Percentiles rank a stretch among this genome's conserved stretches.
These are phyloP conservation scores for Pisolithus microcarpus DNA, from an alignment of 768 basidiomycete species.

Conservation along the genomic window DNA sequence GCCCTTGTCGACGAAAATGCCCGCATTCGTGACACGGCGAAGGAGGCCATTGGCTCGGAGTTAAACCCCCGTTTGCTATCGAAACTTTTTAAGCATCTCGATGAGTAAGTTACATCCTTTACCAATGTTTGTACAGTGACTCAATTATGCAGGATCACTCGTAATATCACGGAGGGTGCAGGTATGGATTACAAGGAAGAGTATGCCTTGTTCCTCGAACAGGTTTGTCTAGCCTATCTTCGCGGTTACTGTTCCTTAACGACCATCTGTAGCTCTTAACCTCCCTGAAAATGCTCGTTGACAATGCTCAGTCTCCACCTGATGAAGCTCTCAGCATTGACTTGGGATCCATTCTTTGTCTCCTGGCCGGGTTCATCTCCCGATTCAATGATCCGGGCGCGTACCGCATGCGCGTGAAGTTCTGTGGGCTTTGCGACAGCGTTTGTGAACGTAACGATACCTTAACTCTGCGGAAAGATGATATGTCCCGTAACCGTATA, in stretches of 20 bases:
- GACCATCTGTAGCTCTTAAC: conserved; percentile 50
- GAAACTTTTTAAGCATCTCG: conserved; percentile 61
- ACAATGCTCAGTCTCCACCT: conserved; percentile 51
- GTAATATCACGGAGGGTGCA: conserved; percentile 42
- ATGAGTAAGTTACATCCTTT: conserved; percentile 47
- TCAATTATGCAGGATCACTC: conserved; percentile 37
- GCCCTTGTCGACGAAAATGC: conserved; percentile 57
- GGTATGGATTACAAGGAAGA: conserved; percentile 34
- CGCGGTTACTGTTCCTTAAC: conserved; percentile 11
- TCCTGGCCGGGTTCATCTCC: conserved; percentile 59
- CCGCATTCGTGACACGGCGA: conserved; percentile 68
- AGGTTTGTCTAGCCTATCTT: conserved; percentile 37
- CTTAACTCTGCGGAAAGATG: conserved; percentile 61
- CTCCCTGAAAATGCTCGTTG: conserved; percentile 72
- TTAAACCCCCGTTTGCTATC: conserved; percentile 64
- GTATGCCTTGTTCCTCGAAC: conserved; percentile 57
- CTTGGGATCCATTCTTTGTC: conserved; percentile 50
- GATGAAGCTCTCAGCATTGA: conserved; percentile 61
- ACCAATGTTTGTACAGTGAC: background rate
- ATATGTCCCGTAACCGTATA: conserved; percentile 56
- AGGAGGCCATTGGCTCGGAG: conserved; percentile 76
- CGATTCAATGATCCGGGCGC: conserved; percentile 48
- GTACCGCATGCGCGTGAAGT: conserved; percentile 66
- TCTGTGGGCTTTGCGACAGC: conserved; percentile 64
- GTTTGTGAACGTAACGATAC: conserved; percentile 57